Percentiles rank a stretch among this genome's conserved stretches.
These are phyloP conservation scores for Colletotrichum sublineola DNA, from an alignment of 2,329 filamentous ascomycete species.

Conservation along the genomic window DNA sequence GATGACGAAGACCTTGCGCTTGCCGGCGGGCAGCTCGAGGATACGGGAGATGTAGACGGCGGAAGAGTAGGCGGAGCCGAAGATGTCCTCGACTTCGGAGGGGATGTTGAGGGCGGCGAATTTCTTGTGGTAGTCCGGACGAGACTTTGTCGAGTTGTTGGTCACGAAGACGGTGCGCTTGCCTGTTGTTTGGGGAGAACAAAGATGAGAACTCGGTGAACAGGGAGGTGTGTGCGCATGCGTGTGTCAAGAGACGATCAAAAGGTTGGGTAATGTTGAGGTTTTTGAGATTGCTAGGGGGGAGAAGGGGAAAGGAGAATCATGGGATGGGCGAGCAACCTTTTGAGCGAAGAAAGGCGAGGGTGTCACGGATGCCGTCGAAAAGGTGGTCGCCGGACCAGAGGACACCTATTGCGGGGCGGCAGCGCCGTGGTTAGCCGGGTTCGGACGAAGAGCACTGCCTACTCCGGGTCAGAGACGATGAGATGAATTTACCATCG, in stretches of 20 bases:
- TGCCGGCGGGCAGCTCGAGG: slow-evolving; percentile 80
- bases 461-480: neutral
- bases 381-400: slow-evolving; percentile 97
- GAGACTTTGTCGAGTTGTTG: slow-evolving; percentile 98
- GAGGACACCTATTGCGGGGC: slow-evolving; percentile 77
- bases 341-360: slow-evolving; percentile 84
- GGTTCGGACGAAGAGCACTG: slow-evolving; percentile 17
- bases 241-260: neutral
- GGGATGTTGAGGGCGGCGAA: slow-evolving; percentile 85
- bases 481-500: slow-evolving; percentile 76
- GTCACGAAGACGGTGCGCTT: slow-evolving; percentile 97
- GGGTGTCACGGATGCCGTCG: slow-evolving; percentile 84
- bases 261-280: neutral
- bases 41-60: slow-evolving; percentile 97
- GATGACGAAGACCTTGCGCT: slow-evolving; percentile 94
- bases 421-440: slow-evolving; percentile 9
- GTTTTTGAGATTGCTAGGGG: neutral
- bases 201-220: slow-evolving; percentile 18
- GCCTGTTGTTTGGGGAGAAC: slow-evolving; percentile 62
- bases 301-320: neutral
- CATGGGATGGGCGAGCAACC: slow-evolving; percentile 62
- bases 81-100: slow-evolving; percentile 87
- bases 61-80: slow-evolving; percentile 94
- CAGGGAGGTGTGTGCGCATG: neutral
- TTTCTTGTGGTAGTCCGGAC: slow-evolving; percentile 92